Conservation (phyloP, 192 early-diverging fungal genomes). For the Physocladia obscura region DNA sequence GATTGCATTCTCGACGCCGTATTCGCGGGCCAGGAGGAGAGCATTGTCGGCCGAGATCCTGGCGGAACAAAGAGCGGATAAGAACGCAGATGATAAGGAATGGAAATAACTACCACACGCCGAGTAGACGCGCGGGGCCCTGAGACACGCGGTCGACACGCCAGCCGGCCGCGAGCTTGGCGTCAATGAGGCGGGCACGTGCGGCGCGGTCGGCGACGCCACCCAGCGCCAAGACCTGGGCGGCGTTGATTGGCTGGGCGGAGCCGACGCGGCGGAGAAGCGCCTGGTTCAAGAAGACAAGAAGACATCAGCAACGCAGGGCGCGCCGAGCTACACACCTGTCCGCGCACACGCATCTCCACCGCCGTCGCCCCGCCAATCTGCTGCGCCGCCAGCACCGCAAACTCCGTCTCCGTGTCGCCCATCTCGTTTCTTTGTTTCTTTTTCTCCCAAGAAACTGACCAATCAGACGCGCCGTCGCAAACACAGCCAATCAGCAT, state of each 20-base stretch:
- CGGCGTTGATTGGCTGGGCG: neutral
- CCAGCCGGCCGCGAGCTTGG: slow-evolving; percentile 7
- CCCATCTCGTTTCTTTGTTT: too few relatives aligned
- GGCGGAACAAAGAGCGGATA: neutral
- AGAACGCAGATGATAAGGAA: too few relatives aligned
- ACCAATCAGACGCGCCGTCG: neutral
- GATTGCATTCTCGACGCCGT: neutral
- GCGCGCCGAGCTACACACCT: too few relatives aligned
- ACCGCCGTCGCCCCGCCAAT: too few relatives aligned
- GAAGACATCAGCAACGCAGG: too few relatives aligned
- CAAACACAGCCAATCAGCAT: neutral
- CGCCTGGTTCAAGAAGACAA: neutral
- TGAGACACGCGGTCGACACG: slow-evolving; percentile 2
- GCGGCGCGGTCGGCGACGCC: neutral
- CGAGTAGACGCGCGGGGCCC: slow-evolving; percentile 1
- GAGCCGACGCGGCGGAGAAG: neutral
- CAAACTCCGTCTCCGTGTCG: too few relatives aligned
- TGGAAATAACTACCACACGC: slow-evolving; percentile 11
- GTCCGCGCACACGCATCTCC: too few relatives aligned
- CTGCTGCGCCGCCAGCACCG: too few relatives aligned
- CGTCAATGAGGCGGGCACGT: slow-evolving; percentile 3
- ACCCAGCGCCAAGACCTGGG: neutral
- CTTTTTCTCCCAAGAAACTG: too few relatives aligned
- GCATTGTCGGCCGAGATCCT: slow-evolving; percentile 9
- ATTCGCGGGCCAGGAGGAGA: slow-evolving; percentile 11